Percentiles rank a stretch among this genome's conserved stretches.
Conservation (phyloP, 202 grass and related monocot genomes). For the Musa balbisiana region DNA sequence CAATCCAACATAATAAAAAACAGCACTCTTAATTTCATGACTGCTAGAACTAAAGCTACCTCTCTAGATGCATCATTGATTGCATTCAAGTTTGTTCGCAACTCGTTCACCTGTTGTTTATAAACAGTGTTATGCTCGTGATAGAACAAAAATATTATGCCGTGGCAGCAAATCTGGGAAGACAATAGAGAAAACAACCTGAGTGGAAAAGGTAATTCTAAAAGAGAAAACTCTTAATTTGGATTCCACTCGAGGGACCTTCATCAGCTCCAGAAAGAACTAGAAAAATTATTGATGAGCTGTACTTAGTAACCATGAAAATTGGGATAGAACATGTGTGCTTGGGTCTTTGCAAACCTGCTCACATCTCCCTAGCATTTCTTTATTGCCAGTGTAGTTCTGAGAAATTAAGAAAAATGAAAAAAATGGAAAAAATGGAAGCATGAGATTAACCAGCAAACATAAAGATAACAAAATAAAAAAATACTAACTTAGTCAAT, state of each 20-base stretch:
- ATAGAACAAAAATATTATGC: slow-evolving; percentile 20
- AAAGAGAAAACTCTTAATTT: slow-evolving; percentile 96
- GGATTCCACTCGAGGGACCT: slow-evolving; percentile 88
- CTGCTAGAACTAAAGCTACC: slow-evolving; percentile 29
- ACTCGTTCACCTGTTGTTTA: slow-evolving; percentile 60
- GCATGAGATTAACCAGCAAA: not conserved
- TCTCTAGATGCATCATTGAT: slow-evolving; percentile 88
- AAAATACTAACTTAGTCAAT: slow-evolving; percentile 6
- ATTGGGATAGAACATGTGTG: slow-evolving; percentile 7
- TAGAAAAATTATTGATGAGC: slow-evolving; percentile 32
- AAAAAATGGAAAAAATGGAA: not conserved
- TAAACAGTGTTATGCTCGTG: slow-evolving; percentile 18
- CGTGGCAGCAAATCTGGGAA: slow-evolving; percentile 5
- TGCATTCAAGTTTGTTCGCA: slow-evolving; percentile 62
- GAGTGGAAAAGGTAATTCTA: slow-evolving; percentile 79
- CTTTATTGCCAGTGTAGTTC: slow-evolving; percentile 77
- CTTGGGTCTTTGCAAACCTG: slow-evolving; percentile 47
- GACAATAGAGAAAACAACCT: slow-evolving; percentile 38
- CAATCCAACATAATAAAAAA: slow-evolving; percentile 17
- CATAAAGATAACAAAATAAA: not conserved
- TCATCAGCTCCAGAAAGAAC: slow-evolving; percentile 98
- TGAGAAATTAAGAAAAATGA: slow-evolving; percentile 20
- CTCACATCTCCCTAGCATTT: slow-evolving; percentile 94
- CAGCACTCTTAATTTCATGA: slow-evolving; percentile 9
- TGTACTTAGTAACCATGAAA: slow-evolving; percentile 28